Evolutionary conservation across 139 green algal species (phyloP), one percentile per base, ranked within the genome.

Genomic region (Haematococcus lacustris): DNA sequence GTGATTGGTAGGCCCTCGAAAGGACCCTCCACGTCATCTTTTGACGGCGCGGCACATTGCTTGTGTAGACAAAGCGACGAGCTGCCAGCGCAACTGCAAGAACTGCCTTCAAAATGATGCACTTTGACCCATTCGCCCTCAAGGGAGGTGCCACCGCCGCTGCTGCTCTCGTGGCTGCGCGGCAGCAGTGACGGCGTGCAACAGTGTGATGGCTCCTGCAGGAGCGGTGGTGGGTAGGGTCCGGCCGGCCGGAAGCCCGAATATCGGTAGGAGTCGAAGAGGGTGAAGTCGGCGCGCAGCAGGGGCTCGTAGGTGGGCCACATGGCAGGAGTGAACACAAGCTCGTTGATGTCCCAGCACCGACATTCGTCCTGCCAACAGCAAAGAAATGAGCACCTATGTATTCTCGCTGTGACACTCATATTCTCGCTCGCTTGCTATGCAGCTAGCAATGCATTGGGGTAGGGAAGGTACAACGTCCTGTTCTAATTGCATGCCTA

Each of bases 361-460:
- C 82, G 77, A 70, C 87, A 90, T 76, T 97, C 91, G 0, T 93
- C 89, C 89, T 91, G 82, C 78, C n/a, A n/a, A n/a, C n/a, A n/a
- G n/a, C n/a, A n/a, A n/a, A n/a, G n/a, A n/a, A n/a, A n/a, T n/a
- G n/a, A n/a, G n/a, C n/a, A n/a, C n/a, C n/a, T n/a, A n/a, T n/a
- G n/a, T n/a, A n/a, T n/a, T n/a, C n/a, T n/a, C n/a, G n/a, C n/a
- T n/a, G n/a, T n/a, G n/a, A n/a, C n/a, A n/a, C n/a, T n/a, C n/a
- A n/a, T n/a, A n/a, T n/a, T n/a, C n/a, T n/a, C n/a, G n/a, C n/a
- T n/a, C n/a, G n/a, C n/a, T n/a, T n/a, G n/a, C n/a, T n/a, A n/a
- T n/a, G n/a, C n/a, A n/a, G n/a, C n/a, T n/a, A n/a, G n/a, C n/a
- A n/a, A n/a, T n/a, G n/a, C n/a, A n/a, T n/a, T n/a, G n/a, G n/a